Base-by-base conservation (phyloP, 1,139 yeast species). In the Insectozyma bohioensis region DNA sequence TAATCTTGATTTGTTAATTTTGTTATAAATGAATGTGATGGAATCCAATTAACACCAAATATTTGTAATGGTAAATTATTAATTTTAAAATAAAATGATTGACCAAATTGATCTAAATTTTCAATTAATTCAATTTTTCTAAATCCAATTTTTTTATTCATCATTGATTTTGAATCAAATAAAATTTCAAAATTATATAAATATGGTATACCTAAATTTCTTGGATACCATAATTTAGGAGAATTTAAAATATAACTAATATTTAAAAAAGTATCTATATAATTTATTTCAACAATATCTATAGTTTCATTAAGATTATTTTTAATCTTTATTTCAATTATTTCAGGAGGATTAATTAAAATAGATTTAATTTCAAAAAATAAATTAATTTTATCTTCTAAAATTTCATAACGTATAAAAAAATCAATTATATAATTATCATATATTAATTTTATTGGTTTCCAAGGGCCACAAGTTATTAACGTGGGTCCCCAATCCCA, bases 401-500 rank as follows among this genome's bases (percentile, higher is more conserved):
- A 31, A 10, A 63, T 48, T 6, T 45, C 44, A 15, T 47, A 43
- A 19, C 54, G 46, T 7, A 51, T 47, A 29, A 47, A 52, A 9
- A 53, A 51, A 34, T 53, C 51, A 2, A 43, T 38, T 20, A 57
- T 43, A 10, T 26, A 24, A 3, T 39, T 30, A 34, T 54, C 61
- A 4, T 56, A 43, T 20, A 61, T 45, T 23, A 69, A 47, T 20
- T 47, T 51, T 1, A 72, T 58, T 0, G 72, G 74, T 37, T 56
- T 56, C 44, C 56, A 70, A 8, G 74, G 73, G 5, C 78, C 78
- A 47, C 73, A 67, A 11, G 72, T 61, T 46, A 69, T 53, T 30
- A 72, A 46, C 1, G 58, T 48, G 6, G 78, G 79, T 8, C 78
- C 78, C 80, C 80, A 74, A 48, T 74, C 80, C 80, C 80, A 74